Evolutionary conservation across 441 rosid species (phyloP).

Genomic region (Arabidopsis hybrid): DNA sequence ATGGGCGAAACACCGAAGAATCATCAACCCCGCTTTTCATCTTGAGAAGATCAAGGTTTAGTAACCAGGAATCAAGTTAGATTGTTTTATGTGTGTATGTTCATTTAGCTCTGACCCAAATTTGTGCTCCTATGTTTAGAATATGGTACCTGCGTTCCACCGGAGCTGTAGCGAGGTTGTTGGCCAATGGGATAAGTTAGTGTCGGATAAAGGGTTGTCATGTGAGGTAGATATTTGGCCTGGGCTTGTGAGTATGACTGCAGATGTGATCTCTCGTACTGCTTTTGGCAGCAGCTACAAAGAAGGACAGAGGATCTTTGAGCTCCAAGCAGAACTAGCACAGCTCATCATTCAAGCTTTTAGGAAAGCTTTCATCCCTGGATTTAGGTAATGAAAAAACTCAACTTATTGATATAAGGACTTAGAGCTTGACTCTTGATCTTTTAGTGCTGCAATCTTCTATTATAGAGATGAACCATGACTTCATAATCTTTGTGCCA

Average conservation of each 20-base stretch:
- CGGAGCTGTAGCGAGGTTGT: constrained; percentile 49
- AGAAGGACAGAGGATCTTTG: constrained; percentile 57
- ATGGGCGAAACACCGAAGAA: constrained; percentile 36
- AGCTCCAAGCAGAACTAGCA: constrained; percentile 48
- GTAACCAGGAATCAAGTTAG: not conserved
- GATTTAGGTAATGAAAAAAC: constrained; percentile 45
- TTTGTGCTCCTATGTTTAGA: constrained; percentile 37
- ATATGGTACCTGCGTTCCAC: constrained; percentile 54
- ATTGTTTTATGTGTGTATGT: not conserved
- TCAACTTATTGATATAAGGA: not conserved
- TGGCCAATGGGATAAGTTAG: constrained; percentile 47
- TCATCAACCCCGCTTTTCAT: constrained; percentile 40
- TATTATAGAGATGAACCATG: not conserved
- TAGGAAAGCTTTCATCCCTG: constrained; percentile 47
- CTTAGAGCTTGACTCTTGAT: not conserved
- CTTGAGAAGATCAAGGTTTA: constrained; percentile 42
- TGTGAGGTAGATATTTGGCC: constrained; percentile 62
- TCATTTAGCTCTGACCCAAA: not conserved
- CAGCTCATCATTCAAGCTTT: constrained; percentile 27
- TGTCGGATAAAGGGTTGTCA: constrained; percentile 28
- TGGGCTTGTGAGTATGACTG: constrained; percentile 49
- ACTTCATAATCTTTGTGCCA: not conserved
- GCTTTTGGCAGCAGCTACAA: constrained; percentile 62
- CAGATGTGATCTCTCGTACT: constrained; percentile 58
- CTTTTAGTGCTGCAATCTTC: constrained; percentile 8